Evolutionary conservation across 148 eudicot genomes (phyloP).

Genomic region (Vaccinium corymbosum): DNA sequence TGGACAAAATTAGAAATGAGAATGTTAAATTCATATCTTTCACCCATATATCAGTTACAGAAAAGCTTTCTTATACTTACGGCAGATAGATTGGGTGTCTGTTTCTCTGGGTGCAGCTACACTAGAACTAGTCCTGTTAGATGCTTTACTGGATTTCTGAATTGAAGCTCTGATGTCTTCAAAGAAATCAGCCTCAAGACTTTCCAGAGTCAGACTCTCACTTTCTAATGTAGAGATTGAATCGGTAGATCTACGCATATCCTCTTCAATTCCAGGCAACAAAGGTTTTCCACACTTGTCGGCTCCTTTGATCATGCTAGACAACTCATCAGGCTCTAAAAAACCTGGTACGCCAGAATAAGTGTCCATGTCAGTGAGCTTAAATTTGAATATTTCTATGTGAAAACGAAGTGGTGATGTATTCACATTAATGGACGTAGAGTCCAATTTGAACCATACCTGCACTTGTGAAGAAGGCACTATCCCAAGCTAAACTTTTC

Average conservation of each 20-base stretch:
- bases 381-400: neutral
- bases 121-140: conserved; percentile 27
- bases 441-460: conserved; percentile 41
- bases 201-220: conserved; percentile 68
- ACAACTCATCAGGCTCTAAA: conserved; percentile 85
- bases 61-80: conserved; percentile 38
- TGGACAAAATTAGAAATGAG: neutral
- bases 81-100: conserved; percentile 25
- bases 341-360: conserved; percentile 51
- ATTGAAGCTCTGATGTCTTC: conserved; percentile 94
- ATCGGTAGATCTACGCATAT: conserved; percentile 68
- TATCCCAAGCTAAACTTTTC: conserved; percentile 98
- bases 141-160: conserved; percentile 60
- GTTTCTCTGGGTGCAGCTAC: conserved; percentile 21
- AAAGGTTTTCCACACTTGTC: conserved; percentile 33
- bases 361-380: neutral
- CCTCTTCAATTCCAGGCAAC: conserved; percentile 85
- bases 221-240: conserved; percentile 74
- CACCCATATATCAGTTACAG: neutral
- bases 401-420: conserved; percentile 10
- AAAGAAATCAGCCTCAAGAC: conserved; percentile 80
- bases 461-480: conserved; percentile 83
- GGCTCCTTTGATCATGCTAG: conserved; percentile 69
- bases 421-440: neutral
- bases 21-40: neutral